These are phyloP conservation scores for Microbotryum silenes-acaulis DNA, from an alignment of 1,284 basidiomycete species.

Conservation along the genomic window DNA sequence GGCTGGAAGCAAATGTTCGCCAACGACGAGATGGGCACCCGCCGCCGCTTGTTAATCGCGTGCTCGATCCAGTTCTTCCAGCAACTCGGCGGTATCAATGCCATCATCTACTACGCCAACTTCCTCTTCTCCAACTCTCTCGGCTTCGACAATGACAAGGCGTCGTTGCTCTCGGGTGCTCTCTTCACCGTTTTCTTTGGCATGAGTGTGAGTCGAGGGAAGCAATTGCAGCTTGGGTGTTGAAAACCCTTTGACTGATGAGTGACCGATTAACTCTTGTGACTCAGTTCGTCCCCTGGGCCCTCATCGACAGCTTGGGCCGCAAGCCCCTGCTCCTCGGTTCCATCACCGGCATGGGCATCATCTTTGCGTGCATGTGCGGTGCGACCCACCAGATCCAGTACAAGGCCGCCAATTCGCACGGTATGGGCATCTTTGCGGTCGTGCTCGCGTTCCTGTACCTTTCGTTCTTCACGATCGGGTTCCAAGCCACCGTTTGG, in stretches of 20 bases:
- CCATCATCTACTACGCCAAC: conserved; percentile 36
- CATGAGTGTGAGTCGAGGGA: not conserved
- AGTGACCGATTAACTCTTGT: no score
- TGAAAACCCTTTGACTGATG: no score
- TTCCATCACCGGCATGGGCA: conserved; percentile 37
- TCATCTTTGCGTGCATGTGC: conserved; percentile 36
- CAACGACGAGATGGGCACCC: conserved; percentile 35
- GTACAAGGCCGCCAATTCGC: conserved; percentile 30
- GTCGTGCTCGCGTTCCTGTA: conserved; percentile 38
- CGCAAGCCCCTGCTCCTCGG: conserved; percentile 37
- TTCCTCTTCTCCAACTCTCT: conserved; percentile 29
- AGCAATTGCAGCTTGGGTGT: no score
- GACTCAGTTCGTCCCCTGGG: conserved; percentile 35
- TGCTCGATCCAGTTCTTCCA: conserved; percentile 39
- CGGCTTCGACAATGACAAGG: conserved; percentile 10
- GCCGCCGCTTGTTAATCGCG: conserved; percentile 39
- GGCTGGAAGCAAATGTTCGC: conserved; percentile 37
- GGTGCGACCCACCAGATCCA: conserved; percentile 36
- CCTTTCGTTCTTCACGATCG: conserved; percentile 39
- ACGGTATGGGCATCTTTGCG: conserved; percentile 27
- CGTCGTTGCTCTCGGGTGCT: conserved; percentile 36
- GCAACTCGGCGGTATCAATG: conserved; percentile 40
- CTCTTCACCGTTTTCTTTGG: conserved; percentile 38
- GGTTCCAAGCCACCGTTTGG: conserved; percentile 39
- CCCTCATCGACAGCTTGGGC: conserved; percentile 39